These are phyloP conservation scores for Vachellia pachyceras DNA, from an alignment of 306 rosid species.

Conservation along the genomic window DNA sequence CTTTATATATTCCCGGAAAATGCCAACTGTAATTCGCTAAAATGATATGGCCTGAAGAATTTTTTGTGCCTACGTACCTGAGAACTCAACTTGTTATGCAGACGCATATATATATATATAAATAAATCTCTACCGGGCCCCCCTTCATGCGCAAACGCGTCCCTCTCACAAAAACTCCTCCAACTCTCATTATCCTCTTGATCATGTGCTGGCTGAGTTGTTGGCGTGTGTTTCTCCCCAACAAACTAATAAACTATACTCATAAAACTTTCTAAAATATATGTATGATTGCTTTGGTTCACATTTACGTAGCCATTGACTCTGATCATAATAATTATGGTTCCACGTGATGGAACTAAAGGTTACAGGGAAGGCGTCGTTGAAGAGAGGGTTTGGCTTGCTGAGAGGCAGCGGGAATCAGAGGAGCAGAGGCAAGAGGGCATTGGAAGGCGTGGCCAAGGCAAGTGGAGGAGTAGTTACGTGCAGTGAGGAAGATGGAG, in stretches of 20 bases:
- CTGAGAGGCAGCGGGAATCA: constrained; percentile 36
- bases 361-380: constrained; percentile 4
- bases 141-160: constrained; percentile 41
- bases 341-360: constrained; percentile 45
- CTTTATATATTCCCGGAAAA: constrained; percentile 29
- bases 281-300: constrained; percentile 12
- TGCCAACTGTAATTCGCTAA: constrained; percentile 30
- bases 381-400: constrained; percentile 40
- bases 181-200: neutral
- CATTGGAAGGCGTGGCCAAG: constrained; percentile 36
- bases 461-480: constrained; percentile 41
- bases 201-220: constrained; percentile 24
- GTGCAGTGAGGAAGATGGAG: constrained; percentile 50
- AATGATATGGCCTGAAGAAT: neutral
- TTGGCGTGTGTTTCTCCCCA: constrained; percentile 16
- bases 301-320: constrained; percentile 12
- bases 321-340: neutral
- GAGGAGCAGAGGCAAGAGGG: constrained; percentile 21
- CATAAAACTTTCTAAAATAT: neutral
- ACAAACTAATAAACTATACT: neutral
- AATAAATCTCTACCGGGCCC: neutral
- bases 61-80: neutral
- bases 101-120: neutral
- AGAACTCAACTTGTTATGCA: neutral
- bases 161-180: constrained; percentile 23